A percentile compares a stretch with the other conserved stretches of the same genome.
These are phyloP conservation scores for Elongisporangium senticosum DNA, from an alignment of 352 stramenopile genomes.

Conservation along the genomic window DNA sequence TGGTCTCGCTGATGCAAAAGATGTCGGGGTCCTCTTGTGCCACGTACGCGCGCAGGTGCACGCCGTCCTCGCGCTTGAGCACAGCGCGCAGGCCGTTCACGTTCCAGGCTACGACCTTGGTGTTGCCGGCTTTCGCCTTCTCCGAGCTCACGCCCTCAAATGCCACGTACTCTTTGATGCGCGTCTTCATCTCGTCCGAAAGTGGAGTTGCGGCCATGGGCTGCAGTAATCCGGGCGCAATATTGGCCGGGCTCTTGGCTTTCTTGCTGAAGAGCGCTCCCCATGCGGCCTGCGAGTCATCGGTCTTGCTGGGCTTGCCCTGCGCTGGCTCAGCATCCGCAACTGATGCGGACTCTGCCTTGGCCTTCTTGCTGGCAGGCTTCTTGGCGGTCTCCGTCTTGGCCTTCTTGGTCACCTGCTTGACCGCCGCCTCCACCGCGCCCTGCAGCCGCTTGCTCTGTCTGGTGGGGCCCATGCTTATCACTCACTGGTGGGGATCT, in stretches of 20 bases:
- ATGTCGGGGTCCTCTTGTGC: constrained; percentile 76
- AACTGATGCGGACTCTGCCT: not conserved
- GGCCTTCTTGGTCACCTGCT: constrained; percentile 12
- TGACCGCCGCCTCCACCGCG: constrained; percentile 14
- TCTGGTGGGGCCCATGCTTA: constrained; percentile 15
- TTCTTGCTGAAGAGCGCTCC: constrained; percentile 27
- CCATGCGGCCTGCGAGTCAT: constrained; percentile 30
- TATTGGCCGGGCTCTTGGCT: constrained; percentile 4
- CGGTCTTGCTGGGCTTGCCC: constrained; percentile 10
- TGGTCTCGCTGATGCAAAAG: constrained; percentile 83
- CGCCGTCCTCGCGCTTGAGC: constrained; percentile 59
- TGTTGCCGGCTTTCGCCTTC: constrained; percentile 4
- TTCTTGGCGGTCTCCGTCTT: constrained; percentile 6
- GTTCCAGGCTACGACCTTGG: constrained; percentile 76
- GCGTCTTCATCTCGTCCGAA: constrained; percentile 31
- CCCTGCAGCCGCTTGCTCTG: constrained; percentile 33
- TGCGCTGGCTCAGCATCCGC: not conserved
- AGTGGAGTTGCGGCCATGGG: constrained; percentile 20
- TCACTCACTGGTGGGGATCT: not conserved
- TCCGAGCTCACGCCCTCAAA: constrained; percentile 46
- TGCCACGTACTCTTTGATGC: constrained; percentile 36
- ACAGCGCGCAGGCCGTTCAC: constrained; percentile 79
- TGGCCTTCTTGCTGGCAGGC: not conserved
- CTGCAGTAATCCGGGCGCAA: constrained; percentile 5
- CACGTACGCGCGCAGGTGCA: constrained; percentile 69